Evolutionary conservation across 257 asterid genomes (phyloP).

Genomic region (Plantago ovata): DNA sequence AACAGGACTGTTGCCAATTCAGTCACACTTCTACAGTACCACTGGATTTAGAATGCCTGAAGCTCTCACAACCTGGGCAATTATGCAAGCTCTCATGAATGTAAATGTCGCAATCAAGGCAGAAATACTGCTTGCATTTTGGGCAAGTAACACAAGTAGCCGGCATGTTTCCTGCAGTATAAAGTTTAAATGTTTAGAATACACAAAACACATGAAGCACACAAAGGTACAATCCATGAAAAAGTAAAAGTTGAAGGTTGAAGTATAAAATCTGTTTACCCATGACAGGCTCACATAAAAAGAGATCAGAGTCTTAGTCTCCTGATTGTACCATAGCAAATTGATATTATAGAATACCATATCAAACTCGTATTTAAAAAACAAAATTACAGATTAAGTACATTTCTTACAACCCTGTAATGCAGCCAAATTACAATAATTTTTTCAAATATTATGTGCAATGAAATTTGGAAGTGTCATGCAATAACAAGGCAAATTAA

Average conservation of each 20-base stretch:
- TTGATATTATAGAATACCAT: too few relatives aligned
- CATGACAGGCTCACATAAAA: too few relatives aligned
- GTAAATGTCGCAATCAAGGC: slow-evolving; percentile 94
- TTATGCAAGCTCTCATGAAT: slow-evolving; percentile 97
- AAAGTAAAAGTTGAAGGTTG: too few relatives aligned
- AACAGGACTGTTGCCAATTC: not conserved
- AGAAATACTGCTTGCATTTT: slow-evolving; percentile 77
- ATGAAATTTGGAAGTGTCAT: not conserved
- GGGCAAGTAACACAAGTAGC: slow-evolving; percentile 75
- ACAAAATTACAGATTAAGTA: too few relatives aligned
- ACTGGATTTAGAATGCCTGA: slow-evolving; percentile 42
- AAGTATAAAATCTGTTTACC: too few relatives aligned
- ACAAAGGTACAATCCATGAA: too few relatives aligned
- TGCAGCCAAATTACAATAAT: not conserved
- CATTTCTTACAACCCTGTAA: not conserved
- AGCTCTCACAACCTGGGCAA: slow-evolving; percentile 97
- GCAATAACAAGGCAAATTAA: not conserved
- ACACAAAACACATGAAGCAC: too few relatives aligned
- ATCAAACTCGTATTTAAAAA: too few relatives aligned
- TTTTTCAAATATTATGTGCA: not conserved
- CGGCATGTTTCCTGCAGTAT: slow-evolving; percentile 57
- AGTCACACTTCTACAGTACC: slow-evolving; percentile 28
- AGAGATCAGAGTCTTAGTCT: too few relatives aligned
- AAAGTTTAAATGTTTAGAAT: slow-evolving; percentile 1
- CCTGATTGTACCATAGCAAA: too few relatives aligned